Conservation (phyloP, 257 asterid genomes). For the Primulina eburnea region DNA sequence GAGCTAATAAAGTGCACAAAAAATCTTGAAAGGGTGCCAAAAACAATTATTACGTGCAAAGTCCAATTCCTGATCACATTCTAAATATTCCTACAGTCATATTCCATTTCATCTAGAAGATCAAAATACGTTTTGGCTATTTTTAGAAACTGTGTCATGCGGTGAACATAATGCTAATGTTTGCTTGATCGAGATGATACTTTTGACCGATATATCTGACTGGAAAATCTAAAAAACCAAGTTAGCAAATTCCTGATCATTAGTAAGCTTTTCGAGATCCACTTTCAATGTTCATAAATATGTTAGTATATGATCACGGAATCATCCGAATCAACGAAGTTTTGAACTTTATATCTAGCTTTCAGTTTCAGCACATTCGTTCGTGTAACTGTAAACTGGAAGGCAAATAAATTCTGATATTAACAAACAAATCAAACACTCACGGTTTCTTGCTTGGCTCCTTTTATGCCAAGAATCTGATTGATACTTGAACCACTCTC, state of each 20-base stretch:
- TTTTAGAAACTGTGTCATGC: too few species aligned
- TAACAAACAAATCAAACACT: conserved; percentile 7
- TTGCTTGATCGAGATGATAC: neutral
- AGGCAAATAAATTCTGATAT: neutral
- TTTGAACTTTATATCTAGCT: neutral
- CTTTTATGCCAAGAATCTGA: conserved; percentile 56
- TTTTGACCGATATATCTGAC: too few species aligned
- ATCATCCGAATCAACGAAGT: neutral
- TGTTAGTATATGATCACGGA: too few species aligned
- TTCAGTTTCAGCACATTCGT: neutral
- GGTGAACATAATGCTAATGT: neutral
- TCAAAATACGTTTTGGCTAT: too few species aligned
- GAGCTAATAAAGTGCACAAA: too few species aligned
- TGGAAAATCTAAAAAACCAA: too few species aligned
- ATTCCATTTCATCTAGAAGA: neutral
- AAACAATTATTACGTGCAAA: too few species aligned
- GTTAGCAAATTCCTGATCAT: too few species aligned
- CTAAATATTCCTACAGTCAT: neutral
- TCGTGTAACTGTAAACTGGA: neutral
- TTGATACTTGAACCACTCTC: conserved; percentile 42
- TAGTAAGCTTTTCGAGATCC: neutral
- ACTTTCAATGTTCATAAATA: neutral
- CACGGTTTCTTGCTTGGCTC: conserved; percentile 54
- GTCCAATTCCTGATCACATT: too few species aligned
- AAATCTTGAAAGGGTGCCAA: too few species aligned